phyloP scores from a whole-genome alignment of 192 early-diverging fungal genomes.

The Mortierella hygrophila region DNA sequence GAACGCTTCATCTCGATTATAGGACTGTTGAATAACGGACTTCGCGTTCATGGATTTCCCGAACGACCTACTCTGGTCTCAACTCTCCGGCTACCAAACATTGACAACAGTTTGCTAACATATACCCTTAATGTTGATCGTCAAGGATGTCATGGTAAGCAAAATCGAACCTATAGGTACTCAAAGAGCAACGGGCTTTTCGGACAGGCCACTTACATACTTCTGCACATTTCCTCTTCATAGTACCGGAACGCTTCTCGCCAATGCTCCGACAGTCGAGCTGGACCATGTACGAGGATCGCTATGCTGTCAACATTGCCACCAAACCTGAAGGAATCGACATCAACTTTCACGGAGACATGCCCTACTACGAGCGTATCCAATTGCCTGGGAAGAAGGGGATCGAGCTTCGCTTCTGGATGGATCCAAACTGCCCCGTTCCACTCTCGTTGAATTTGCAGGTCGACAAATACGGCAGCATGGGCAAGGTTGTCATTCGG shows the following conservation, averaged over 20 bases:
- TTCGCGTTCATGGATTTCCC: slow-evolving; percentile 54
- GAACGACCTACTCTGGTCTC: slow-evolving; percentile 58
- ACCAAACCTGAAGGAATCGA: slow-evolving; percentile 36
- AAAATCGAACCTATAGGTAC: background rate
- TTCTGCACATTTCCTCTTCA: background rate
- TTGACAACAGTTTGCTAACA: slow-evolving; percentile 67
- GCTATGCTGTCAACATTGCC: slow-evolving; percentile 63
- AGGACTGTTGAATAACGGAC: slow-evolving; percentile 56
- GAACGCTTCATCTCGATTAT: background rate
- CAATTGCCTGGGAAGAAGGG: slow-evolving; percentile 55
- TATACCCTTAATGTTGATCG: slow-evolving; percentile 63
- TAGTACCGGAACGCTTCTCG: slow-evolving; percentile 55
- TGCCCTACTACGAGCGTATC: slow-evolving; percentile 57
- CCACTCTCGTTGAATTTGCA: slow-evolving; percentile 65
- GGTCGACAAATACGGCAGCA: slow-evolving; percentile 79
- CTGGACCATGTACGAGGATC: slow-evolving; percentile 68
- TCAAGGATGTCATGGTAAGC: slow-evolving; percentile 55
- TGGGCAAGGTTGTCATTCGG: slow-evolving; percentile 78
- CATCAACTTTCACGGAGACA: slow-evolving; percentile 66
- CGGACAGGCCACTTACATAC: background rate
- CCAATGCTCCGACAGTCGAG: slow-evolving; percentile 68
- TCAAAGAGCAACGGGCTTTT: background rate
- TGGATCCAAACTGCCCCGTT: slow-evolving; percentile 65
- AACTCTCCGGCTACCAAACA: slow-evolving; percentile 61
- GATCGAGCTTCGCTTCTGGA: slow-evolving; percentile 66